Evolutionary conservation across 83 land plant species (phyloP), one percentile per base, ranked within the genome.

Genomic region (Picea abies): DNA sequence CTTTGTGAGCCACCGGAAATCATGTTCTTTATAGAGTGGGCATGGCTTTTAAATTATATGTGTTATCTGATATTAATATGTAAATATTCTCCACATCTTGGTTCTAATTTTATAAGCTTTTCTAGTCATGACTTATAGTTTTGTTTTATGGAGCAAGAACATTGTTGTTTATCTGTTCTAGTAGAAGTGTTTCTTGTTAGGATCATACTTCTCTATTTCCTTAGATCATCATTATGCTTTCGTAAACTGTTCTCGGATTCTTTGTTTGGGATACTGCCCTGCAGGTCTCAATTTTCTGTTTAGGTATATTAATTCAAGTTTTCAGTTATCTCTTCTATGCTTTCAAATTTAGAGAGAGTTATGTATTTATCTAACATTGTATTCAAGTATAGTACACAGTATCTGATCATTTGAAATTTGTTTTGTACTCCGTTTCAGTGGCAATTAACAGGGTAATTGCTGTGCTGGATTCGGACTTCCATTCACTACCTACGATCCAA

Each of bases 401-500:
- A 64, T 23, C 35, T 67, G 52, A 72, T 82, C 26, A 47, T 71
- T 61, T 70, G 58, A 68, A 70, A 4, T 52, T 67, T 82, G 60
- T 20, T 23, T 79, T 65, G 71, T 41, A 3, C 22, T 82, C 60
- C 75, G 20, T 83, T 44, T 76, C 94, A 97, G 99, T 97, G 79
- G 87, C 95, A 26, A 62, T 93, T 26, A 90, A 92, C 81, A 90
- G 90, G 84, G 93, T 97, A 56, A 95, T 95, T 84, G 93, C 99
- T 16, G 92, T 96, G 5, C 86, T 97, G 82, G 99, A 97, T 91
- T 86, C 94, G 11, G 99, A 97, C 85, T 97, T 97, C 85, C 99
- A 97, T 88, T 90, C 93, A 62, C 91, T 97, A 63, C 93, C 95
- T 26, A 80, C 93, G n/a, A 84, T 86, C 17, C 88, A 88, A 66